phyloP scores from a whole-genome alignment of 2,329 filamentous ascomycete genomes.

The Botryotinia globosa region DNA sequence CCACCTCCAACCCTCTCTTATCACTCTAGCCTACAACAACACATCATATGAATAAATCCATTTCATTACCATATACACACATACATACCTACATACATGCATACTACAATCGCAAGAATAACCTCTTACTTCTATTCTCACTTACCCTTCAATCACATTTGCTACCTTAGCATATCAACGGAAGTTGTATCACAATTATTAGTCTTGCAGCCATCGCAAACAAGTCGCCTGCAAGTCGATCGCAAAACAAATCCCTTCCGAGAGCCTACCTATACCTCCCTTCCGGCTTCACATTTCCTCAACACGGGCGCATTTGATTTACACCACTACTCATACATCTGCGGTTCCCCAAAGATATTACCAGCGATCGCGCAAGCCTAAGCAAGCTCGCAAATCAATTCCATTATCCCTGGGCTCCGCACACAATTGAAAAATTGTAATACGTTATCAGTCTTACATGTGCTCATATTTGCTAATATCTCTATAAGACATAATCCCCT shows the following conservation, averaged over 20 bases:
- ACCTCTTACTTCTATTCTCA: neutral
- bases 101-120: neutral
- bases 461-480: slow-evolving; percentile 8
- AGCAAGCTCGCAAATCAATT: neutral
- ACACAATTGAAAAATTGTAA: neutral
- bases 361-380: neutral
- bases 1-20: neutral
- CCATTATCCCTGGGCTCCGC: neutral
- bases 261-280: neutral
- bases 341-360: neutral
- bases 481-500: neutral
- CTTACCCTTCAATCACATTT: neutral
- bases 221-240: neutral
- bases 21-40: neutral
- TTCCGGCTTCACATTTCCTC: neutral
- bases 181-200: neutral
- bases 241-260: neutral
- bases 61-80: neutral
- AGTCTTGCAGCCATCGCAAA: neutral
- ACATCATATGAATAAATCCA: neutral
- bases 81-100: neutral
- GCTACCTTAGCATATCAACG: neutral
- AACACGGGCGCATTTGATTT: neutral
- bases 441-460: neutral
- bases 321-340: neutral